Percentiles rank a stretch among this genome's conserved stretches.
Evolutionary conservation across 768 basidiomycete genomes (phyloP).

Genomic region (Calocera cornea): DNA sequence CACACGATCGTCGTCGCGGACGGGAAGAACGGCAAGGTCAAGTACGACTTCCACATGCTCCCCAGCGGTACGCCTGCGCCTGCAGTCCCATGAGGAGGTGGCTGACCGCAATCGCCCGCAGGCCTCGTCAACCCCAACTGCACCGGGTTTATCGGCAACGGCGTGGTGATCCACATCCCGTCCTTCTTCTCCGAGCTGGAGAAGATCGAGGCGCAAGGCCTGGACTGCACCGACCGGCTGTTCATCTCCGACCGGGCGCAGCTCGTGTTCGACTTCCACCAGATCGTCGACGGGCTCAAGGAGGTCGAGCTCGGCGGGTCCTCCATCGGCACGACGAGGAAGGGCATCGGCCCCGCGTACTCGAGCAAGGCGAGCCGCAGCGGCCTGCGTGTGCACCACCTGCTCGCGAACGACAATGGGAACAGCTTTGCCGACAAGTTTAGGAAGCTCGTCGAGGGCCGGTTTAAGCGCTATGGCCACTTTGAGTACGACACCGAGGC

Average conservation of each 20-base stretch:
- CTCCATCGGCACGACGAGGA: constrained; percentile 95
- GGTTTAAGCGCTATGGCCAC: constrained; percentile 94
- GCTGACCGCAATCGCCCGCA: no score
- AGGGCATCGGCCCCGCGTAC: constrained; percentile 97
- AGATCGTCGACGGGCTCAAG: constrained; percentile 97
- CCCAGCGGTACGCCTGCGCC: constrained; percentile 61
- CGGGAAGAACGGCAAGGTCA: constrained; percentile 44
- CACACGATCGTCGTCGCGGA: constrained; percentile 87
- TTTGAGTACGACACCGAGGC: constrained; percentile 98
- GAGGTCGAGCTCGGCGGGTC: constrained; percentile 92
- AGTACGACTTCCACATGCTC: constrained; percentile 89
- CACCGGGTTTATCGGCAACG: constrained; percentile 76
- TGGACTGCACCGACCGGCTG: constrained; percentile 69
- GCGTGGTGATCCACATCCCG: constrained; percentile 92
- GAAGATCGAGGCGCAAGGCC: constrained; percentile 67
- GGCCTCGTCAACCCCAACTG: constrained; percentile 79
- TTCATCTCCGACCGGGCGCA: constrained; percentile 94
- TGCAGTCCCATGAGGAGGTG: neutral
- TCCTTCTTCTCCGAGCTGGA: constrained; percentile 92
- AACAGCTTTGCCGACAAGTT: constrained; percentile 76
- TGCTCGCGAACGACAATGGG: constrained; percentile 55
- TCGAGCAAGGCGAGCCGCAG: constrained; percentile 94
- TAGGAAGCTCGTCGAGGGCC: constrained; percentile 85
- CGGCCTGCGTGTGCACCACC: constrained; percentile 88
- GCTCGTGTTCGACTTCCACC: constrained; percentile 97